These are phyloP conservation scores for Adansonia rubrostipa DNA, from an alignment of 441 rosid species.

Conservation along the genomic window DNA sequence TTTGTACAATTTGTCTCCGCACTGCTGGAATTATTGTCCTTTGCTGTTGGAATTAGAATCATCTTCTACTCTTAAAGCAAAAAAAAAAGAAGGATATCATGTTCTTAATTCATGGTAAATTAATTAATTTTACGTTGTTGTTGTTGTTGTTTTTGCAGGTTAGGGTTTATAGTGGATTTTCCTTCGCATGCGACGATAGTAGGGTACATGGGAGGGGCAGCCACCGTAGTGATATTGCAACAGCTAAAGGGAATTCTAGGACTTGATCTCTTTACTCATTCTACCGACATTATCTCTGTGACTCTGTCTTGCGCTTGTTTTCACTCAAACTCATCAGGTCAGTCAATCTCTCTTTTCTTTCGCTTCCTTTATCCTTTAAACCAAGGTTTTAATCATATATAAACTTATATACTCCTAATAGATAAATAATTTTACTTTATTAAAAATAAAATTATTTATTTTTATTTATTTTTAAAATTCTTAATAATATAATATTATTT, in stretches of 20 bases:
- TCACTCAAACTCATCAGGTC: conserved; percentile 81
- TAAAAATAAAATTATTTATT: too few relatives aligned
- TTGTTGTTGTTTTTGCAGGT: conserved; percentile 47
- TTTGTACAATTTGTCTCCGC: conserved; percentile 1
- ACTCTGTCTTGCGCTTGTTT: conserved; percentile 55
- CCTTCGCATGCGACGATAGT: conserved; percentile 95
- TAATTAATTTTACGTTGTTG: neutral
- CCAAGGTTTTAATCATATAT: too few relatives aligned
- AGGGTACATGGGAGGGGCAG: conserved; percentile 98
- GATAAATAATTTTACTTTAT: too few relatives aligned
- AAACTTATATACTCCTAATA: too few relatives aligned
- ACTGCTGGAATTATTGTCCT: conserved; percentile 27
- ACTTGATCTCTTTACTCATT: conserved; percentile 74
- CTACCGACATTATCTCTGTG: conserved; percentile 79
- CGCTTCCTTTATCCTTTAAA: neutral
- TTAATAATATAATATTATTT: too few relatives aligned
- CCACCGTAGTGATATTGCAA: conserved; percentile 86
- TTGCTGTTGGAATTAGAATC: neutral
- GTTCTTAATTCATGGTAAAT: neutral
- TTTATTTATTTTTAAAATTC: too few relatives aligned
- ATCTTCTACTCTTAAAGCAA: too few relatives aligned
- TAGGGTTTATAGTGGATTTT: conserved; percentile 93
- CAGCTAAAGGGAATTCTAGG: conserved; percentile 92
- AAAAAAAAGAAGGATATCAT: too few relatives aligned
- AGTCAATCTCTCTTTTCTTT: neutral